Evolutionary conservation across 2,329 filamentous ascomycete species (phyloP), one percentile per base, ranked within the genome.

Genomic region (Verticillium klebahnii): DNA sequence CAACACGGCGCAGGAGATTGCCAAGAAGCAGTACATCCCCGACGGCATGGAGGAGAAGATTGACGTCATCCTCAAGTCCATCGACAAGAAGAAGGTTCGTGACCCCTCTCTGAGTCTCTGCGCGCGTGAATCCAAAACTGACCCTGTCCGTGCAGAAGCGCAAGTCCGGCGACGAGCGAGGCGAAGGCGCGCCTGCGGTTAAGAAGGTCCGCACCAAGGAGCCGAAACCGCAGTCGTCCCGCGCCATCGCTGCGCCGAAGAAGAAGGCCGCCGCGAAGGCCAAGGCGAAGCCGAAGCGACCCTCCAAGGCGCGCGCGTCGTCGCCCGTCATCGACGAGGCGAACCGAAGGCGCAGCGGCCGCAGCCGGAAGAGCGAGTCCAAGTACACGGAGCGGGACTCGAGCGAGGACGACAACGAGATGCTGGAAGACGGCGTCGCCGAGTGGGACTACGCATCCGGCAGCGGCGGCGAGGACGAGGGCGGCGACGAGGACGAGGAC

Each of bases 21-120:
- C 93, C 0, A 89, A 92, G 73, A 96, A 90, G 79, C 89, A 90
- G 62, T 97, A 90, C 72, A 83, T 97, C 12, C 89, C 92, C 1
- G 89, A 93, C 15, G 89, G 89, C 29, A 75, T 91, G 19, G 89
- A 92, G 50, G 89, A 93, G 63, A 82, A 85, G 60, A 80, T 98
- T 32, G 93, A 97, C 67, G 86, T 88, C 23, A 74, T 87, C 39
- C 71, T 89, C 31, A 80, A 81, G 69, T 78, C 79, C 0, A 70
- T 93, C 56, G 91, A 97, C 63, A 87, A 88, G 69, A 88, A 96
- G 73, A 92, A 89, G 80, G 84, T 85, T 75, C 59, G 75, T 67
- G 5, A 4, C 12, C 14, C 57, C 7, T 9, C n/a, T 19, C 62
- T 29, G 32, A 40, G 40, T 59, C 52, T 29, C 5, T 11, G 25